These are phyloP conservation scores for Chlamydomonas asymmetrica DNA, from an alignment of 139 green algal genomes.

Conservation along the genomic window DNA sequence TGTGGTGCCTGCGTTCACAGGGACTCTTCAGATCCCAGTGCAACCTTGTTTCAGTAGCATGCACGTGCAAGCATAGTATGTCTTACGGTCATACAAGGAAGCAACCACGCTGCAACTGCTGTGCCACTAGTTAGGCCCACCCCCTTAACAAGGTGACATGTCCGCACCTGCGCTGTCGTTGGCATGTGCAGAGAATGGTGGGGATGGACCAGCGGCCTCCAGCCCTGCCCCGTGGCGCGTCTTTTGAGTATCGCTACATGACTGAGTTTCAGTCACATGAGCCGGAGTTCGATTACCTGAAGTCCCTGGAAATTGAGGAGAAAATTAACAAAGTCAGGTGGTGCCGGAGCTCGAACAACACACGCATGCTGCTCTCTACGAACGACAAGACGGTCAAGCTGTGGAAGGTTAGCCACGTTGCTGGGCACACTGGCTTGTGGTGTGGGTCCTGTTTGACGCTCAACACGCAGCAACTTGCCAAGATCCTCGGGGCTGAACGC, in stretches of 20 bases:
- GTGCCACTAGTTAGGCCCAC: no score
- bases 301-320: conserved; percentile 98
- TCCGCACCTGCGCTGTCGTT: no score
- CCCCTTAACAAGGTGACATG: no score
- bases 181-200: conserved; percentile 37
- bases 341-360: conserved; percentile 65
- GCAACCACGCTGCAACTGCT: no score
- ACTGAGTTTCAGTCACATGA: conserved; percentile 99
- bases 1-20: no score
- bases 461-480: no score
- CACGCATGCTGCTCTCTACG: conserved; percentile 82
- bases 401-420: conserved; percentile 82
- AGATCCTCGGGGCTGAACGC: no score
- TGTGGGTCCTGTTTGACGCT: no score
- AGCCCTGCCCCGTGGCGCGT: conserved; percentile 33
- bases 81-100: no score
- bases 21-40: no score
- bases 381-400: conserved; percentile 99
- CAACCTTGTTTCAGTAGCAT: no score
- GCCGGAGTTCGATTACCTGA: conserved; percentile 99
- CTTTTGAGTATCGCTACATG: conserved; percentile 93
- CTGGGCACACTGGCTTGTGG: conserved; percentile 10
- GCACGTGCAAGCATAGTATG: no score
- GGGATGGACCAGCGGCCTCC: conserved; percentile 51
- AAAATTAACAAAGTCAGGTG: conserved; percentile 99